These are phyloP conservation scores for Aureobasidium musti DNA, from an alignment of 2,329 filamentous ascomycete genomes.

Conservation along the genomic window DNA sequence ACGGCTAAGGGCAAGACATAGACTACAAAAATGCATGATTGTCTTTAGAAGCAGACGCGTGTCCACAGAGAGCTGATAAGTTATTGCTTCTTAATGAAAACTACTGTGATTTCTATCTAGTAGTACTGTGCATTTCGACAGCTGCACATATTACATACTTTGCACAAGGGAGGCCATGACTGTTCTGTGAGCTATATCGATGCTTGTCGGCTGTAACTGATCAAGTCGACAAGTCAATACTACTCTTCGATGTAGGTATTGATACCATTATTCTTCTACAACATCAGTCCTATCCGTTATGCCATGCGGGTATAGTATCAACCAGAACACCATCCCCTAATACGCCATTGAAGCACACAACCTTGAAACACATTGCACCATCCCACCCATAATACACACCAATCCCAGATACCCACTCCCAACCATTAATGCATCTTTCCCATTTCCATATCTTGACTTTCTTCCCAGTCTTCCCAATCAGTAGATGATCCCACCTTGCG, in stretches of 20 bases:
- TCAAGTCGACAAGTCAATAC: no score
- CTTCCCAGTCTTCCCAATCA: conserved; percentile 45
- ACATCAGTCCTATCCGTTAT: neutral
- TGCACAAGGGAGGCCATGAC: no score
- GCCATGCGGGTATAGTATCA: neutral
- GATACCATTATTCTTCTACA: neutral
- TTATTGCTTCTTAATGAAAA: no score
- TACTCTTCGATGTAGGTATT: neutral
- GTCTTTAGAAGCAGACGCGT: no score
- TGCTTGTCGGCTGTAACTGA: no score
- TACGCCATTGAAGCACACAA: neutral
- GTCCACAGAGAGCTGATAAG: no score
- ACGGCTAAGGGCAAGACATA: no score
- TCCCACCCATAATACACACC: neutral
- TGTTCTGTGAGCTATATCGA: no score
- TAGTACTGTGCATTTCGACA: no score
- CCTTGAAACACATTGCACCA: neutral
- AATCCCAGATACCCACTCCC: neutral
- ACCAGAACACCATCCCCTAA: neutral
- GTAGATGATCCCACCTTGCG: conserved; percentile 55
- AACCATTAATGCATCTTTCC: conserved; percentile 63
- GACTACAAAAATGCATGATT: no score
- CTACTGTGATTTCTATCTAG: no score
- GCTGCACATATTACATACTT: no score
- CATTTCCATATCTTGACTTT: conserved; percentile 66